phyloP scores from a whole-genome alignment of 2,329 filamentous ascomycete species.

The Chrysosporium queenslandicum region DNA sequence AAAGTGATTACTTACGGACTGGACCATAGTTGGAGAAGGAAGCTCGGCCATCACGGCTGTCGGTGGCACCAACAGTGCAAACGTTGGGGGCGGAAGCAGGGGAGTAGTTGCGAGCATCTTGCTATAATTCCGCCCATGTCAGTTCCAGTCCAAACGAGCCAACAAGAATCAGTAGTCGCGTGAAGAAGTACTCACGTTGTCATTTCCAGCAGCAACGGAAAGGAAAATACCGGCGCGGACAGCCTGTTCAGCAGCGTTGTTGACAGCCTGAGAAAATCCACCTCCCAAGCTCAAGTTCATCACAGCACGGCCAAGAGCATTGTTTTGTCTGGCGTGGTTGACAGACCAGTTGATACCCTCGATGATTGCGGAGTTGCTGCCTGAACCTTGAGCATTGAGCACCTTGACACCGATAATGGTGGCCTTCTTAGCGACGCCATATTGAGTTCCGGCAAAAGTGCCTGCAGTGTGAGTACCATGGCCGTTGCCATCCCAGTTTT shows the following conservation, averaged over 20 bases:
- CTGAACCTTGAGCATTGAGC: conserved; percentile 38
- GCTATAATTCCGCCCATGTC: conserved; percentile 13
- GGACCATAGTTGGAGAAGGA: conserved; percentile 35
- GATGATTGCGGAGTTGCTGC: conserved; percentile 40
- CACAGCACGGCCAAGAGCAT: conserved; percentile 24
- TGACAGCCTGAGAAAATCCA: conserved; percentile 28
- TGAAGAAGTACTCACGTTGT: conserved; percentile 24
- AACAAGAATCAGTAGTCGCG: background rate
- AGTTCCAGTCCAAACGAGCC: background rate
- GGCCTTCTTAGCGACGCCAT: conserved; percentile 33
- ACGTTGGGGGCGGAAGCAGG: conserved; percentile 34
- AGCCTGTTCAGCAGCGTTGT: conserved; percentile 31
- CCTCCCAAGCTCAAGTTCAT: conserved; percentile 34
- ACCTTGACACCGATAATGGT: conserved; percentile 42
- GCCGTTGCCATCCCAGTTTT: conserved; percentile 23
- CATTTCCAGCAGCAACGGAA: conserved; percentile 36
- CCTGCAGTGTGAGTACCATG: conserved; percentile 36
- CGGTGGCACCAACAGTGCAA: conserved; percentile 36
- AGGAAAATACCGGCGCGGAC: conserved; percentile 33
- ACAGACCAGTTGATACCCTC: conserved; percentile 39
- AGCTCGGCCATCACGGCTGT: conserved; percentile 27
- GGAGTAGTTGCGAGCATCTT: conserved; percentile 27
- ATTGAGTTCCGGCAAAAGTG: conserved; percentile 29
- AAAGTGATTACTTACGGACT: conserved; percentile 26
- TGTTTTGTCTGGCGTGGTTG: conserved; percentile 26